Evolutionary conservation across 2,329 filamentous ascomycete genomes (phyloP).

Genomic region (Sarocladium kiliense): DNA sequence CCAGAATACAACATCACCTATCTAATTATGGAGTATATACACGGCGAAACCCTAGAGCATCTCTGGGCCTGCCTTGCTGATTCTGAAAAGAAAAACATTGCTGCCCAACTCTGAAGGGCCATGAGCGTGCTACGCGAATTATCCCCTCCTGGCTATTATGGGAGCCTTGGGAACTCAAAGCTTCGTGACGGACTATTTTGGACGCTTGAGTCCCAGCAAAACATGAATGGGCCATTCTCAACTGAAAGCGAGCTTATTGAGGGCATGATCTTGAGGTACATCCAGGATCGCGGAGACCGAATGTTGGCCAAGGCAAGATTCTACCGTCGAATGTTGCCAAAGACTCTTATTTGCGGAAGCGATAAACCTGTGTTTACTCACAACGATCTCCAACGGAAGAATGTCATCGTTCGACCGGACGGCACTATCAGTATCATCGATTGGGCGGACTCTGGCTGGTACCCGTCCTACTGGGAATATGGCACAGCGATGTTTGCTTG

Average conservation of each 20-base stretch:
- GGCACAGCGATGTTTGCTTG: slow-evolving; percentile 12
- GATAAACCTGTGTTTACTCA: slow-evolving; percentile 15
- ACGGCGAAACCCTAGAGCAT: not conserved
- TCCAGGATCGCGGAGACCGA: not conserved
- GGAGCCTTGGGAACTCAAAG: not conserved
- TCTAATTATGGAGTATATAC: not conserved
- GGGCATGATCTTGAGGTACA: not conserved
- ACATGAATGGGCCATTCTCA: not conserved
- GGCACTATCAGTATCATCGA: slow-evolving; percentile 14
- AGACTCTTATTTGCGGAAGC: not conserved
- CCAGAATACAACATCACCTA: not conserved
- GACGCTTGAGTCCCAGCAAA: not conserved
- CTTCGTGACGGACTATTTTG: not conserved
- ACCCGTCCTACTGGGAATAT: slow-evolving; percentile 20
- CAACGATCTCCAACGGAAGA: slow-evolving; percentile 19
- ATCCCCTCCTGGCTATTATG: not conserved
- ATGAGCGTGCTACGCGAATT: not conserved
- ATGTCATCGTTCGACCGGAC: slow-evolving; percentile 14
- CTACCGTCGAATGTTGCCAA: not conserved
- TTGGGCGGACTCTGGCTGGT: slow-evolving; percentile 19
- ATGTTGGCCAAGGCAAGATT: not conserved
- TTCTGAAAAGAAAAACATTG: not conserved
- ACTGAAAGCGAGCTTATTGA: not conserved
- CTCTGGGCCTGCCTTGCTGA: not conserved
- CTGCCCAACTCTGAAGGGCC: not conserved